Base-by-base conservation (phyloP, 768 basidiomycete genomes). In the Lactarius evosmus region DNA sequence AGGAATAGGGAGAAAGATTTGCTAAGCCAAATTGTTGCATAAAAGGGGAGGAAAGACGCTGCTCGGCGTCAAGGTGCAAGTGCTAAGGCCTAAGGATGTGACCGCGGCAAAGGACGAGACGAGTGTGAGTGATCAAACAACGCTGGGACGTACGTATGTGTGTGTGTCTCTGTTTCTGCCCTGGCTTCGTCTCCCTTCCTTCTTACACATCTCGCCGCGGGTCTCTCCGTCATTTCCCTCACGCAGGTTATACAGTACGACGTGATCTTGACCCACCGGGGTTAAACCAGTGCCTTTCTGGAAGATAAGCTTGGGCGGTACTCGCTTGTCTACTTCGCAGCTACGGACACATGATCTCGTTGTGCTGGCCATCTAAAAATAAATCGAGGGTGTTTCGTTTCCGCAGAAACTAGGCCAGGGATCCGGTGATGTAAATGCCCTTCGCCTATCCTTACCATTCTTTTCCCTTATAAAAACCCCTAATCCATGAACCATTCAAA, bases 21-120 rank as follows among this genome's bases (percentile, higher is more conserved):
- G 44, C 54, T 62, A 56, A 62, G 53, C 60, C 50, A 19, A 50
- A n/a, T 29, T 2, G 34, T 55, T 16, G 54, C 33, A 55, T 33
- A 33, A 32, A 25, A n/a, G n/a, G 19, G 32, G 33, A 25, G 32
- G 54, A 8, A 19, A 4, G 29, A 52, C 16, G 11, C 16, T 17
- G 11, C 25, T 11, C 9, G 7, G 34, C 22, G 54, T 27, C 51
- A 32, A 32, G 7, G 22, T 8, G 46, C 4, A 25, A 49, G 12
- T 25, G 17, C 25, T 49, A 49, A n/a, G 44, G 22, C 22, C n/a
- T n/a, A n/a, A 25, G n/a, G 22, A 46, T 5, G 46, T 14, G 22
- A n/a, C 46, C 12, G 46, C 46, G 46, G 46, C 44, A 22, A 46
- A 46, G 22, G 12, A 46, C 44, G n/a, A n/a, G 41, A 22, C 3